A percentile compares a stretch with the other conserved stretches of the same genome.
Evolutionary conservation across 768 basidiomycete species (phyloP).

Genomic region (Boletus tomentosulus): DNA sequence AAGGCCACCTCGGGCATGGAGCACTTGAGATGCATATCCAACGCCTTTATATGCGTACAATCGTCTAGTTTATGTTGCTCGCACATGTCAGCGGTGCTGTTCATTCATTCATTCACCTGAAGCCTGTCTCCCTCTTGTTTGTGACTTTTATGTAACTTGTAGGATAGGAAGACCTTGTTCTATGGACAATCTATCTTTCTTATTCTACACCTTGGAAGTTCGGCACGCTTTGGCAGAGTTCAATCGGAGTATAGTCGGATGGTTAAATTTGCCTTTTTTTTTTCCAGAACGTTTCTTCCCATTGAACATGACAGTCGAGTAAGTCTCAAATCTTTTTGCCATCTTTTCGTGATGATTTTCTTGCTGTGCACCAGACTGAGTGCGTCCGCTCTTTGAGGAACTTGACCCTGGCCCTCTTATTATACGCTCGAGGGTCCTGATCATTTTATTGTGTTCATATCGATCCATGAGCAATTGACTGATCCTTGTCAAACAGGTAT

Average conservation of each 20-base stretch:
- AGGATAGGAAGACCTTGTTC: neutral
- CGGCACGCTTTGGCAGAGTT: neutral
- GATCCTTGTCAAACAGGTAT: neutral
- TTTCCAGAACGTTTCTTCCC: no score
- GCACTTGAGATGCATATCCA: neutral
- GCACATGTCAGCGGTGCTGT: neutral
- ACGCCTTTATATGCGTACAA: conserved; percentile 10
- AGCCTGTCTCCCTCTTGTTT: conserved; percentile 1
- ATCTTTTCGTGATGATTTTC: conserved; percentile 24
- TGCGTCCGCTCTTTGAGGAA: conserved; percentile 32
- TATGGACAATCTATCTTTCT: neutral
- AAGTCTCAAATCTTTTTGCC: neutral
- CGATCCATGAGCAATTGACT: neutral
- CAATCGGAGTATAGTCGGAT: neutral
- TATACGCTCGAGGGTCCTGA: conserved; percentile 36
- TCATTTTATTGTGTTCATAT: neutral
- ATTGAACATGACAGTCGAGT: neutral
- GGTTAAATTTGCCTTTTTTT: neutral
- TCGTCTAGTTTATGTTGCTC: conserved; percentile 10
- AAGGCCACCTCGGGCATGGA: neutral
- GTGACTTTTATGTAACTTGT: conserved; percentile 1
- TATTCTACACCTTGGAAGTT: no score
- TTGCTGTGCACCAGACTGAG: conserved; percentile 38
- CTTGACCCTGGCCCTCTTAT: conserved; percentile 27
- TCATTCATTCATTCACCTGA: neutral